Evolutionary conservation across 495 filamentous ascomycete species (phyloP).

Genomic region (Aspergillus sparsus): DNA sequence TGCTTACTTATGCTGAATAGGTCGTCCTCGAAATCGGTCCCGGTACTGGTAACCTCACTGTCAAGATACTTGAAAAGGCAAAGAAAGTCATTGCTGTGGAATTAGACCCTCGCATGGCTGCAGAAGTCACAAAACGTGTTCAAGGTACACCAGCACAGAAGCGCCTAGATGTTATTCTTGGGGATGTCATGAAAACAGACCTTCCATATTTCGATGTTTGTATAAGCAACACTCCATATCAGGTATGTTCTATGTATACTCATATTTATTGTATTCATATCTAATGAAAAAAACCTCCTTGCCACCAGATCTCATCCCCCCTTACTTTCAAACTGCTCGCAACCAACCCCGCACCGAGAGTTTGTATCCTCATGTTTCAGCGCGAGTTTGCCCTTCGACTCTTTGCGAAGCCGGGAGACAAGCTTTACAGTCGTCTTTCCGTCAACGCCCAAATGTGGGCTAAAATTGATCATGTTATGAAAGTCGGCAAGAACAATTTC

Average conservation of each 20-base stretch:
- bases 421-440: slow-evolving; percentile 80
- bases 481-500: slow-evolving; percentile 93
- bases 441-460: slow-evolving; percentile 97
- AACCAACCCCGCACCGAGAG: slow-evolving; percentile 70
- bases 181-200: slow-evolving; percentile 90
- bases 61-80: slow-evolving; percentile 82
- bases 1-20: slow-evolving; percentile 24
- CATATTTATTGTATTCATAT: slow-evolving; percentile 3
- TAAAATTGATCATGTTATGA: slow-evolving; percentile 82
- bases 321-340: slow-evolving; percentile 87
- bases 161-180: slow-evolving; percentile 78
- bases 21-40: slow-evolving; percentile 74
- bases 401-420: slow-evolving; percentile 74
- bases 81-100: slow-evolving; percentile 89
- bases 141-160: slow-evolving; percentile 81
- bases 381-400: slow-evolving; percentile 77
- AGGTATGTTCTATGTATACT: slow-evolving; percentile 40
- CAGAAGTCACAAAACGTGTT: slow-evolving; percentile 92
- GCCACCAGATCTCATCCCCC: slow-evolving; percentile 75
- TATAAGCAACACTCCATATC: slow-evolving; percentile 93
- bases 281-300: neutral
- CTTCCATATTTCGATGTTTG: slow-evolving; percentile 87
- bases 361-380: slow-evolving; percentile 81
- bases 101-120: slow-evolving; percentile 94
- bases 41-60: slow-evolving; percentile 85